Evolutionary conservation across 129 eudicot genomes (phyloP).

Genomic region (Apium graveolens): DNA sequence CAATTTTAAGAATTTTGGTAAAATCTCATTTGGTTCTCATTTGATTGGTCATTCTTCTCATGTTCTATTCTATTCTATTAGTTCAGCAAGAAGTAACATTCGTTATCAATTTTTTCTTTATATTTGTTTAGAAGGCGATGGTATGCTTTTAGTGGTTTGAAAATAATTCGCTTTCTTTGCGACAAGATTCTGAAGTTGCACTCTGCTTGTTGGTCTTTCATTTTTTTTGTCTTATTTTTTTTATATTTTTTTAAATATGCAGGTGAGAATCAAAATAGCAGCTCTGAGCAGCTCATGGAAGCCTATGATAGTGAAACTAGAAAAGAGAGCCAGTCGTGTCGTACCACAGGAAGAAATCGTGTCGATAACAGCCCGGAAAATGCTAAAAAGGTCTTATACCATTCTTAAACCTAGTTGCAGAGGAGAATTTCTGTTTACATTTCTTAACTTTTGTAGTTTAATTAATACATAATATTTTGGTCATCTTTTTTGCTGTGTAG

Average conservation of each 20-base stretch:
- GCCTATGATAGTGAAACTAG: constrained; percentile 20
- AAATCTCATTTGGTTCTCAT: not conserved
- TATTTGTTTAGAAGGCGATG: not conserved
- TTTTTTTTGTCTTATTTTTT: not conserved
- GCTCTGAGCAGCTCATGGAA: constrained; percentile 16
- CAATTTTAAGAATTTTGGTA: not conserved
- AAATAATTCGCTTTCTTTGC: not conserved
- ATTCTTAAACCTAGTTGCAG: not conserved
- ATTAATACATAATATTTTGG: not conserved
- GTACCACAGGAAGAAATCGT: constrained; percentile 25
- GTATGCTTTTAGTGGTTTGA: not conserved
- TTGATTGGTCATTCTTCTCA: not conserved
- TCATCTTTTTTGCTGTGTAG: constrained; percentile 27
- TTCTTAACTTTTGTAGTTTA: not conserved
- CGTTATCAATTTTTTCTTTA: not conserved
- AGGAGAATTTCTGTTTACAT: not conserved
- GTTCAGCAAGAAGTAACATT: not conserved
- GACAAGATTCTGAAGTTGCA: not conserved
- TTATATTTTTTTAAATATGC: constrained; percentile 5
- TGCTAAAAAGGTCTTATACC: constrained; percentile 53
- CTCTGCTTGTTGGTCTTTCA: not conserved
- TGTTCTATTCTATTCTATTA: not conserved
- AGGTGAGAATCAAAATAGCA: constrained; percentile 31
- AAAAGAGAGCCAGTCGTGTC: constrained; percentile 23
- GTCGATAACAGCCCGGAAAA: constrained; percentile 22